Evolutionary conservation across 257 asterid species (phyloP), one percentile per base, ranked within the genome.

Genomic region (Anisodus acutangulus): DNA sequence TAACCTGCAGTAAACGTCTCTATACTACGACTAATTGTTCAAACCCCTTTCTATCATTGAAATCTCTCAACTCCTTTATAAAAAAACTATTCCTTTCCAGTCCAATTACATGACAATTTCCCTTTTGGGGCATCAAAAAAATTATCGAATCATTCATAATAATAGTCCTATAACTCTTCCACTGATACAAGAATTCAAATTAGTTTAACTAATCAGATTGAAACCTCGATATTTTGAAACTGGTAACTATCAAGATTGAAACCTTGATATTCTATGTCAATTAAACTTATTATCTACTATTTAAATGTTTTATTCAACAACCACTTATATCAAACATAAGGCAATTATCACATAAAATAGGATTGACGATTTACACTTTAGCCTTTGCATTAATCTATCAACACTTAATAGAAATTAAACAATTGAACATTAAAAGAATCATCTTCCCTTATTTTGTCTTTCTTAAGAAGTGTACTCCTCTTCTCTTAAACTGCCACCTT

Each of bases 321-420:
- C 47, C 31, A 78, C 64, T 53, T 12, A 13, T 13, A 78, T 53
- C 9, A 71, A 51, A 53, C 15, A 53, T 8, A 53, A 76, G 81
- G 53, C 81, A 53, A 49, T 49, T 49, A 26, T 74, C 60, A 49
- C 81, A 74, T 74, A 74, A 69, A 68, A 10, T 22, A 63, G 41
- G 41, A 63, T 63, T 19, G 3, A 22, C 68, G 6, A 19, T 62
- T 53, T 60, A 62, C 7, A 41, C 79, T 41, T 11, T 22, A 76
- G 13, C 55, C 55, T 49, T 19, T 19, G 22, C 39, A 62, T 62
- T 62, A 15, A 62, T 62, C 5, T 19, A 62, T 53, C 66, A 53
- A 26, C 66, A 78, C 53, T 4, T 26, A 78, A 53, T 31, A 31
- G 60, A 74, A 74, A 74, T 74, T 49, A 7, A 22, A 74, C 39